A percentile compares a stretch with the other conserved stretches of the same genome.
These are phyloP conservation scores for Pleurotus sapidus DNA, from an alignment of 768 basidiomycete genomes.

Conservation along the genomic window DNA sequence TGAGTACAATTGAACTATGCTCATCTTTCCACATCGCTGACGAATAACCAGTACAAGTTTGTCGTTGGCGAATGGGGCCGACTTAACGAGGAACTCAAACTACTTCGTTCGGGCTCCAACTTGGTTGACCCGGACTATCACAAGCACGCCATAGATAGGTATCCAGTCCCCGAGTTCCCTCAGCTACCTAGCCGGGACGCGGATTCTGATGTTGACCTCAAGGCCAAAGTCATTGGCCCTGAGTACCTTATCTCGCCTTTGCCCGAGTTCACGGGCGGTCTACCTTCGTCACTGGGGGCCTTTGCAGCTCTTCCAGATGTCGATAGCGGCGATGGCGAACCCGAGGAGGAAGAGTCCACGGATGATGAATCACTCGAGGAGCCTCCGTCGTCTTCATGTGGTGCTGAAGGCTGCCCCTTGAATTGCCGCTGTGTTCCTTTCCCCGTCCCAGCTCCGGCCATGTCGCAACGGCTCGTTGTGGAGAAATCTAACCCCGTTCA, in stretches of 20 bases:
- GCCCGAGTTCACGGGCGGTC: slow-evolving; percentile 34
- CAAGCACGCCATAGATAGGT: background rate
- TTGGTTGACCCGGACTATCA: background rate
- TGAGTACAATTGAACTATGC: slow-evolving; percentile 17
- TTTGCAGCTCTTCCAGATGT: slow-evolving; percentile 34
- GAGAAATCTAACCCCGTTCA: background rate
- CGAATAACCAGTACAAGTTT: slow-evolving; percentile 26
- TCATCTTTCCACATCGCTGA: no score
- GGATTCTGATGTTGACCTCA: slow-evolving; percentile 4
- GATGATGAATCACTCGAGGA: slow-evolving; percentile 7
- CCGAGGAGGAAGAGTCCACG: slow-evolving; percentile 9
- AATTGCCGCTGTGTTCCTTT: background rate
- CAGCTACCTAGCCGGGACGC: slow-evolving; percentile 4
- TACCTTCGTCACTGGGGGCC: slow-evolving; percentile 27
- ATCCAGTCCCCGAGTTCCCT: slow-evolving; percentile 7
- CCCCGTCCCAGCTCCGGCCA: slow-evolving; percentile 3
- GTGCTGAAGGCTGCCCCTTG: slow-evolving; percentile 18
- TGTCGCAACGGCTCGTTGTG: slow-evolving; percentile 1
- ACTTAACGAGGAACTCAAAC: slow-evolving; percentile 18
- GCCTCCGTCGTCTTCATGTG: slow-evolving; percentile 5
- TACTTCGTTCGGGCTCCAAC: background rate
- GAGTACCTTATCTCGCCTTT: slow-evolving; percentile 34
- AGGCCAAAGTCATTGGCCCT: background rate
- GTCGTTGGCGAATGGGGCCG: slow-evolving; percentile 26
- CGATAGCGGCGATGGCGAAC: slow-evolving; percentile 17